phyloP scores from a whole-genome alignment of 2,329 filamentous ascomycete species.

The Fusarium buharicum region DNA sequence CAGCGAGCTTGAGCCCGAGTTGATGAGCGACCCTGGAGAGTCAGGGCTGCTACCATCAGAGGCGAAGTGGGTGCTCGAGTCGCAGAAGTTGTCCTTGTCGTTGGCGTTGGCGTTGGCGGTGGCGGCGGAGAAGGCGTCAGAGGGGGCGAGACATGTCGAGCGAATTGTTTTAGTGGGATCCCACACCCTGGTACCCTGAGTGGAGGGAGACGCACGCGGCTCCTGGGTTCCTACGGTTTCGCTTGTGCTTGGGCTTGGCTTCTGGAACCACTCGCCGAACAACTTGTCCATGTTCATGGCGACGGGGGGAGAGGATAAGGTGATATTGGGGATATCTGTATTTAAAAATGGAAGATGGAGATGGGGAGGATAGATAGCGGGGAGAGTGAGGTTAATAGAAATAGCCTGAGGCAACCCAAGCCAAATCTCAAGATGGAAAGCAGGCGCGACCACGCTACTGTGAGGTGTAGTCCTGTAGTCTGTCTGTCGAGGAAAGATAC shows the following conservation, averaged over 20 bases:
- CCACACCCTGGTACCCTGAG: constrained; percentile 31
- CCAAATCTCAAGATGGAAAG: neutral
- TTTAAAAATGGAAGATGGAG: neutral
- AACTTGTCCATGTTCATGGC: constrained; percentile 13
- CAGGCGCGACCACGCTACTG: constrained; percentile 6
- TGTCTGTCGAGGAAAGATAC: constrained; percentile 17
- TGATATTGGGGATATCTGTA: constrained; percentile 2
- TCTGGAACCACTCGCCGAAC: constrained; percentile 35
- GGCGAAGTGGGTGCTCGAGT: constrained; percentile 43
- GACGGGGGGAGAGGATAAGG: neutral
- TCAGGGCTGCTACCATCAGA: constrained; percentile 43
- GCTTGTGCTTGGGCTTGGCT: constrained; percentile 35
- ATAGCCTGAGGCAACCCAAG: neutral
- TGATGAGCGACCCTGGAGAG: constrained; percentile 50
- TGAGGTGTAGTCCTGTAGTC: neutral
- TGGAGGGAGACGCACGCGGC: constrained; percentile 38
- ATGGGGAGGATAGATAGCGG: neutral
- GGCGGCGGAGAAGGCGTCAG: constrained; percentile 41
- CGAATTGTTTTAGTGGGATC: constrained; percentile 33
- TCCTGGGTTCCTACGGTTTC: constrained; percentile 39
- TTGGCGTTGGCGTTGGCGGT: constrained; percentile 41
- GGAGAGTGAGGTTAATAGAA: neutral
- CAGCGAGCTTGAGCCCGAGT: constrained; percentile 50
- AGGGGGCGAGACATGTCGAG: constrained; percentile 38
- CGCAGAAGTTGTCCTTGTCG: constrained; percentile 37